Evolutionary conservation across 345 rosid species (phyloP).

Genomic region (Eucalyptus erythrocorys): DNA sequence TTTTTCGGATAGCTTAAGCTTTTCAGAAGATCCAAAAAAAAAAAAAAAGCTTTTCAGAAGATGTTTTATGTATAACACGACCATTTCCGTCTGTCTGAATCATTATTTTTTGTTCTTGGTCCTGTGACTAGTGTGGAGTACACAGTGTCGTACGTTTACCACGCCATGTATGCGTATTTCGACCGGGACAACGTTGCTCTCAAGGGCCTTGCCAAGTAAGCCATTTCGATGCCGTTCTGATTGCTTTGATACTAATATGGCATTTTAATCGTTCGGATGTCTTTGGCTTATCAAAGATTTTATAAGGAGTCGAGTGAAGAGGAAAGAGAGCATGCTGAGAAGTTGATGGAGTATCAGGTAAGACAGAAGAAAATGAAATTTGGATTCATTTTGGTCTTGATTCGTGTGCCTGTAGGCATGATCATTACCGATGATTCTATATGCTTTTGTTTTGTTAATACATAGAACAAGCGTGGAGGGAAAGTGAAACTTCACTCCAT

Average conservation of each 20-base stretch:
- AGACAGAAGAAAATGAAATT: background rate
- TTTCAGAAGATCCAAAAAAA: background rate
- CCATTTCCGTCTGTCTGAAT: background rate
- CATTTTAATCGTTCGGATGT: background rate
- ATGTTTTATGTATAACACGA: background rate
- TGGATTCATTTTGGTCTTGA: background rate
- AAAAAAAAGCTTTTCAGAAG: background rate
- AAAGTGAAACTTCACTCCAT: slow-evolving; percentile 66
- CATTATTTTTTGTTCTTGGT: background rate
- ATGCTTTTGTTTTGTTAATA: background rate
- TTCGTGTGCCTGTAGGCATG: background rate
- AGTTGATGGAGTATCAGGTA: slow-evolving; percentile 65
- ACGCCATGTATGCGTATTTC: slow-evolving; percentile 66
- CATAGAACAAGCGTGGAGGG: slow-evolving; percentile 86
- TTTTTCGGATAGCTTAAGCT: background rate
- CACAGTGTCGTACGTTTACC: slow-evolving; percentile 65
- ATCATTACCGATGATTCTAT: background rate
- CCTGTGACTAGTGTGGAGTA: slow-evolving; percentile 51
- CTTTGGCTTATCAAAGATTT: slow-evolving; percentile 21
- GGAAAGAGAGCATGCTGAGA: slow-evolving; percentile 80
- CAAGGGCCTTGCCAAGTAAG: slow-evolving; percentile 60
- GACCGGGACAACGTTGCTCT: slow-evolving; percentile 73
- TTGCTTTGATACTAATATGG: background rate
- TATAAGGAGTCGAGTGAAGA: slow-evolving; percentile 66
- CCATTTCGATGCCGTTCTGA: background rate